Evolutionary conservation across 106 monocot genomes (phyloP).

Genomic region (Vanilla planifolia): DNA sequence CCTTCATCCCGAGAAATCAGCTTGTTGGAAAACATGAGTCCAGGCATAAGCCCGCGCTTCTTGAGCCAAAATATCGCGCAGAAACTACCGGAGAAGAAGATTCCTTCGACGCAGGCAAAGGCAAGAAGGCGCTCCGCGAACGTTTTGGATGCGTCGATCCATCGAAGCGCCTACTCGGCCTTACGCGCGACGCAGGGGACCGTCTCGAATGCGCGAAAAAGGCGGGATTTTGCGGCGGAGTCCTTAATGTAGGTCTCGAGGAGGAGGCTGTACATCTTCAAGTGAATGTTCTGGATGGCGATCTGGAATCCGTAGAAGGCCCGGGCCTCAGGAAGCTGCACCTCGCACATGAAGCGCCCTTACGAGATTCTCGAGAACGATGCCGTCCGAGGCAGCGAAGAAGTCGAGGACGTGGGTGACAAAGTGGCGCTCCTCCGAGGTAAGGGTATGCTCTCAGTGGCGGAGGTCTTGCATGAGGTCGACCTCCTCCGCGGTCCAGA

Average conservation of each 20-base stretch:
- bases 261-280: constrained; percentile 61
- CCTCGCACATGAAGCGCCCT: constrained; percentile 49
- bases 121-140: constrained; percentile 58
- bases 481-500: constrained; percentile 96
- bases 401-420: constrained; percentile 87
- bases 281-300: constrained; percentile 77
- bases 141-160: constrained; percentile 38
- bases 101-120: constrained; percentile 68
- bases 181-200: constrained; percentile 50
- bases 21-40: constrained; percentile 62
- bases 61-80: constrained; percentile 79
- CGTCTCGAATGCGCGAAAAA: constrained; percentile 59
- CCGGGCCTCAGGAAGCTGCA: constrained; percentile 50
- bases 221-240: constrained; percentile 32
- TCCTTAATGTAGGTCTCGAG: constrained; percentile 63
- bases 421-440: constrained; percentile 80
- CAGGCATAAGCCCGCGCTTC: constrained; percentile 69
- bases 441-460: constrained; percentile 58
- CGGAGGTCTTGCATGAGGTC: constrained; percentile 63
- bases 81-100: constrained; percentile 75
- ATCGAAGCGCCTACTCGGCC: constrained; percentile 58
- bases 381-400: constrained; percentile 89
- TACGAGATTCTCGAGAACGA: constrained; percentile 83
- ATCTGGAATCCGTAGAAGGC: constrained; percentile 80
- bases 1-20: constrained; percentile 93